Percentiles rank a stretch among this genome's conserved stretches.
Evolutionary conservation across 139 green algal genomes (phyloP).

Genomic region (Chlorella sp.): DNA sequence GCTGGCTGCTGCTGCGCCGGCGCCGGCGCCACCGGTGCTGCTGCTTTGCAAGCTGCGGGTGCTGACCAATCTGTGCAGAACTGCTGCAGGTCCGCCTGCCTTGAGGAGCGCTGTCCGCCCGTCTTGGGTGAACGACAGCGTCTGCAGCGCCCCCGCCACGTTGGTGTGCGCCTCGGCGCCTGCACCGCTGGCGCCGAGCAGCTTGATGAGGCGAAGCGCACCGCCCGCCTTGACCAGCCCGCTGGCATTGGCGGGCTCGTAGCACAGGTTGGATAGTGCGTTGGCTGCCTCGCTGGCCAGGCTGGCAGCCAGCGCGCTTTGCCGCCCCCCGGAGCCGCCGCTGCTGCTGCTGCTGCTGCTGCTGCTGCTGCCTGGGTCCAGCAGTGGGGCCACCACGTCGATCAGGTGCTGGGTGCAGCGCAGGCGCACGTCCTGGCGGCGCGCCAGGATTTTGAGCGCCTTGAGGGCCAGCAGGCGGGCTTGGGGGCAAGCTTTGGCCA

Average conservation of each 20-base stretch:
- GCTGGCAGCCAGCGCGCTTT: background rate
- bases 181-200: background rate
- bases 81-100: background rate
- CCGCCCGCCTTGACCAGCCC: background rate
- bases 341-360: background rate
- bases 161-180: background rate
- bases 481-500: background rate
- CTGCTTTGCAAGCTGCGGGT: background rate
- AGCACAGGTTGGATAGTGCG: slow-evolving; percentile 10
- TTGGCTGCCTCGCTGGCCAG: slow-evolving; percentile 28
- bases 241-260: slow-evolving; percentile 12
- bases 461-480: background rate
- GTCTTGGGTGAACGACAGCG: slow-evolving; percentile 15
- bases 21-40: background rate
- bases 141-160: slow-evolving; percentile 30
- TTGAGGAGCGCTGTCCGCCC: background rate
- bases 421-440: slow-evolving; percentile 19
- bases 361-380: background rate
- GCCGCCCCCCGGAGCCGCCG: background rate
- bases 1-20: background rate
- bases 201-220: background rate
- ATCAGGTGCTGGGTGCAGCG: slow-evolving; percentile 8
- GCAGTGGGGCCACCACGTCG: background rate
- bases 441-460: slow-evolving; percentile 18
- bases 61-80: background rate